phyloP scores from a whole-genome alignment of 345 rosid genomes.

The Gossypium bickii region DNA sequence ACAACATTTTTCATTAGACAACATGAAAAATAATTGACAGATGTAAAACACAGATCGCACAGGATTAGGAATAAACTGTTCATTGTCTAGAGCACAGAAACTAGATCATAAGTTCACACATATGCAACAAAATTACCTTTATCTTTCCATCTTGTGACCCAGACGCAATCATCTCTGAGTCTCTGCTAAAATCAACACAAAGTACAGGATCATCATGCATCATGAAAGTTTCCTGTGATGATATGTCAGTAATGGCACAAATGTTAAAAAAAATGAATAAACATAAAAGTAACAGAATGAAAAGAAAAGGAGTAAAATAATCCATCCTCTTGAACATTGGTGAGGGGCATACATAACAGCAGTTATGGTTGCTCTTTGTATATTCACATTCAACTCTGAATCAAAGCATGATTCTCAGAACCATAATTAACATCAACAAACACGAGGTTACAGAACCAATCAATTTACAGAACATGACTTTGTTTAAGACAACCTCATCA shows the following conservation, averaged over 20 bases:
- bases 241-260: conserved; percentile 19
- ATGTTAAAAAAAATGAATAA: not conserved
- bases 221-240: conserved; percentile 92
- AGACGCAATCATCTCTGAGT: conserved; percentile 94
- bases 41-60: not conserved
- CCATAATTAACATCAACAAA: not conserved
- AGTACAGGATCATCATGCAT: conserved; percentile 98
- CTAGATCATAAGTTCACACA: conserved; percentile 1
- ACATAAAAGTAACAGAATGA: conserved; percentile 1
- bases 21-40: not conserved
- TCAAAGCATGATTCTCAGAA: not conserved
- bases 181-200: conserved; percentile 95
- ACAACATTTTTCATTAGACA: not conserved
- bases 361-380: not conserved
- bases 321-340: not conserved
- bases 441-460: not conserved
- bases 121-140: conserved; percentile 50
- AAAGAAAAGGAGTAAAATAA: conserved; percentile 4
- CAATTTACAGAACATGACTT: not conserved
- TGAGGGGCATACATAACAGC: not conserved
- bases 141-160: conserved; percentile 97
- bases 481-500: not conserved
- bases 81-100: not conserved
- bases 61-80: not conserved
- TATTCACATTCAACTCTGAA: not conserved